Base-by-base conservation (phyloP, 2,329 filamentous ascomycete genomes). In the Penicillium janthinellum region DNA sequence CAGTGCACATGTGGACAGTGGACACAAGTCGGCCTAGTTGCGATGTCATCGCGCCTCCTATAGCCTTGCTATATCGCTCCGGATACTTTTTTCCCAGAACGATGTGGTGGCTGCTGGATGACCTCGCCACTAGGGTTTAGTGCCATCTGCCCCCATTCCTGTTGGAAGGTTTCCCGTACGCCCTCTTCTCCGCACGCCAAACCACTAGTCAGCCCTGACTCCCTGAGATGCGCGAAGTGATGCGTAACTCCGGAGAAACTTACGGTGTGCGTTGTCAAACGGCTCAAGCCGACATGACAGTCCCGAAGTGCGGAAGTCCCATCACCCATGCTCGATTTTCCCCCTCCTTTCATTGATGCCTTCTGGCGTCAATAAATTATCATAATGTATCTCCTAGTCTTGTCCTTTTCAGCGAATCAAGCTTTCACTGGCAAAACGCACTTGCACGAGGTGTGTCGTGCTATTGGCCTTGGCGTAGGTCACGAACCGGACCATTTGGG, bases 361-460 rank as follows among this genome's bases (percentile, higher is more conserved):
- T 28, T 52, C n/a, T 15, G 20, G 34, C 28, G 11, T 20, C 20
- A 20, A 12, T 45, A 48, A 35, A 52, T 37, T 25, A 25, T 25
- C 1, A 20, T 20, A 20, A 54, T 44, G 41, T 37, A 42, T 55
- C 55, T 39, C 35, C 38, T 50, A 49, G 22, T 37, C n/a, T 54
- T 20, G 3, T 38, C 20, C 34, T 57, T 47, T 48, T 39, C 28
- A 31, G 38, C 45, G 56, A 39, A 63, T 62, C 62, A 70, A 64
- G 64, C 65, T 67, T 63, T 62, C 56, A 42, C 53, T 4, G 59
- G 35, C 57, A 59, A 54, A 57, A 63, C 52, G 51, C 60, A 64
- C 69, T 64, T 67, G 64, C 67, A 70, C 61, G 61, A 62, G 63
- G 66, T 65, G 65, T 67, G 68, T 65, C 64, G 61, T 54, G 51